These are phyloP conservation scores for Termitomyces sp. DNA, from an alignment of 768 basidiomycete genomes.

Conservation along the genomic window DNA sequence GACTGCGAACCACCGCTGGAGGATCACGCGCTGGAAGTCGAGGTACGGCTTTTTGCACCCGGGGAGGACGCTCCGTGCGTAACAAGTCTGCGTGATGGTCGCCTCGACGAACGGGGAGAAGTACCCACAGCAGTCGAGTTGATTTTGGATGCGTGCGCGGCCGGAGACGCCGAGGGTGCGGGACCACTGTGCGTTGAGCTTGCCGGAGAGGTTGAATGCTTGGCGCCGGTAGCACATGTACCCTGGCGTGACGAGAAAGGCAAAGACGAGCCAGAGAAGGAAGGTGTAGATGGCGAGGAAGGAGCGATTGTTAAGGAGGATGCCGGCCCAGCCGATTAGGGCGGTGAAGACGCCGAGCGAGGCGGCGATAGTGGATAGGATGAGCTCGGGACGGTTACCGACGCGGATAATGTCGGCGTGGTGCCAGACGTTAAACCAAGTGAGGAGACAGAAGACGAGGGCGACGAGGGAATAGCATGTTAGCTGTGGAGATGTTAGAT, in stretches of 20 bases:
- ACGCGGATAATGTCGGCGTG: too few species aligned
- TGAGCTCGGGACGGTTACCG: slow-evolving; percentile 48
- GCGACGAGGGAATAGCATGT: slow-evolving; percentile 58
- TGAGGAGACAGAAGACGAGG: slow-evolving; percentile 60
- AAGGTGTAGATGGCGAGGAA: slow-evolving; percentile 81
- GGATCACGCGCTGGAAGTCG: slow-evolving; percentile 49
- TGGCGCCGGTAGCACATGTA: slow-evolving; percentile 55
- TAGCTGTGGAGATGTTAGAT: slow-evolving; percentile 28
- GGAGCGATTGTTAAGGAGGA: slow-evolving; percentile 81
- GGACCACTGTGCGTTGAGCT: slow-evolving; percentile 73
- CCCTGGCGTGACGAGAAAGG: slow-evolving; percentile 46
- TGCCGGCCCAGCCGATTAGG: slow-evolving; percentile 76
- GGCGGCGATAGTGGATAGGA: slow-evolving; percentile 68
- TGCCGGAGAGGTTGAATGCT: slow-evolving; percentile 63
- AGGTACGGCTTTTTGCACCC: slow-evolving; percentile 71
- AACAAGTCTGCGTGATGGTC: slow-evolving; percentile 64
- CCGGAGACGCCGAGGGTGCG: slow-evolving; percentile 63
- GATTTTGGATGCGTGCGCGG: slow-evolving; percentile 66
- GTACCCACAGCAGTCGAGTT: slow-evolving; percentile 77
- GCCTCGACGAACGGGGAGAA: slow-evolving; percentile 80
- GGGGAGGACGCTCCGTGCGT: slow-evolving; percentile 61
- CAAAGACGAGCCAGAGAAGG: slow-evolving; percentile 73
- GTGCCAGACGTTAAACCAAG: too few species aligned
- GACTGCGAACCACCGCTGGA: slow-evolving; percentile 63
- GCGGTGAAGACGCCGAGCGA: slow-evolving; percentile 61